Percentiles rank a stretch among this genome's conserved stretches.
Evolutionary conservation across 169 alveolate genomes (phyloP).

Genomic region (Plasmodium relictum): DNA sequence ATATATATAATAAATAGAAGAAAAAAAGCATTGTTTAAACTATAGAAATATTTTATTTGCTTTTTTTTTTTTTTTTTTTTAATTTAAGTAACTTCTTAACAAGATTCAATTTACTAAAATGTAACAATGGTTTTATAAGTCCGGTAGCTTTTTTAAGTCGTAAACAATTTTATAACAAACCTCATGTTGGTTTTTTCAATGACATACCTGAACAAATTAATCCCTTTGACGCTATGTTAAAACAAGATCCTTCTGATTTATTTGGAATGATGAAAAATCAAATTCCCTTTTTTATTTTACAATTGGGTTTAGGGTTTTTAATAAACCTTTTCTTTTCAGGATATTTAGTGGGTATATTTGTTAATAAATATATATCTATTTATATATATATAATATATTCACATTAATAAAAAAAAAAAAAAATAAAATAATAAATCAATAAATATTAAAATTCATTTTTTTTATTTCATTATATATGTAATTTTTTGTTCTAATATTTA

Average conservation of each 20-base stretch:
- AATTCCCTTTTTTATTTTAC: constrained; percentile 84
- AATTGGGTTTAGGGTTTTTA: constrained; percentile 88
- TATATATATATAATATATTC: background rate
- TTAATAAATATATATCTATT: background rate
- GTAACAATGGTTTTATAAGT: constrained; percentile 24
- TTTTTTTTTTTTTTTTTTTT: constrained; percentile 3
- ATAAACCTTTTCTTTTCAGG: constrained; percentile 86
- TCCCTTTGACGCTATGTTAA: constrained; percentile 54
- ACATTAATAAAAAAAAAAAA: background rate
- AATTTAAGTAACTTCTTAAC: constrained; percentile 40
- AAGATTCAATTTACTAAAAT: constrained; percentile 23
- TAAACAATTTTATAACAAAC: constrained; percentile 45
- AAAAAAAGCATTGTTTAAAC: no score
- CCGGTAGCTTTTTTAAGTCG: constrained; percentile 57
- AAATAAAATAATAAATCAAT: background rate
- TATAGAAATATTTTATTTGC: background rate
- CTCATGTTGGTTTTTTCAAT: constrained; percentile 59
- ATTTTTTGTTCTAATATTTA: no score
- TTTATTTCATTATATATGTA: background rate
- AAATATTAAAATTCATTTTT: background rate
- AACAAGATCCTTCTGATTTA: constrained; percentile 80
- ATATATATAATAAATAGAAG: no score
- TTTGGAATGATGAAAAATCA: constrained; percentile 86
- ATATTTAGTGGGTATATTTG: constrained; percentile 82
- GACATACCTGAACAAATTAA: constrained; percentile 44